phyloP scores from a whole-genome alignment of 306 rosid species.

The Cercis canadensis region DNA sequence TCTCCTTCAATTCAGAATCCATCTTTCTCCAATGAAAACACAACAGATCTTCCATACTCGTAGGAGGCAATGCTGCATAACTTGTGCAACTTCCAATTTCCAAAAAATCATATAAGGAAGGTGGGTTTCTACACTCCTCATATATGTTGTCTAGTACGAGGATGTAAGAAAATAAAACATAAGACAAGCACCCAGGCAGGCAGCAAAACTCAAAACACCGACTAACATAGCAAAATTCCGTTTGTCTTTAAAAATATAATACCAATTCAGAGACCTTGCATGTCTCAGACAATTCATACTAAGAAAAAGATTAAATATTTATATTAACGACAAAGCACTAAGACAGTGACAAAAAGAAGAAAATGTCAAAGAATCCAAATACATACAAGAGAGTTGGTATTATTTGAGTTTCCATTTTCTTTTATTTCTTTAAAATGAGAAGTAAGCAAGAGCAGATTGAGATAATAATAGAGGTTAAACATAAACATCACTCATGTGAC shows the following conservation, averaged over 20 bases:
- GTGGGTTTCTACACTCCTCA: background rate
- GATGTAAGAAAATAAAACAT: conserved; percentile 2
- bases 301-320: conserved; percentile 7
- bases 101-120: conserved; percentile 7
- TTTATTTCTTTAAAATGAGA: background rate
- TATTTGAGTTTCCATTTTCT: conserved; percentile 7
- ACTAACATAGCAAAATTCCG: background rate
- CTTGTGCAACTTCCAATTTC: background rate
- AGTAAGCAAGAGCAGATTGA: background rate
- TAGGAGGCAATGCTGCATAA: conserved; percentile 5
- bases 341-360: background rate
- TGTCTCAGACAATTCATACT: conserved; percentile 31
- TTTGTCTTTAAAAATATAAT: background rate
- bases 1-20: conserved; percentile 33
- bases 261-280: conserved; percentile 33
- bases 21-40: conserved; percentile 17
- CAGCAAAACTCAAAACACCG: conserved; percentile 1
- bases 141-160: background rate
- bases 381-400: conserved; percentile 21
- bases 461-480: too few relatives aligned
- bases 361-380: conserved; percentile 3
- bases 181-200: too few relatives aligned
- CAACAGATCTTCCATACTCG: conserved; percentile 10
- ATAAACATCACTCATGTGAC: too few relatives aligned
- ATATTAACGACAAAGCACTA: background rate